Evolutionary conservation across 306 rosid species (phyloP).

Genomic region (Canavalia ensiformis): DNA sequence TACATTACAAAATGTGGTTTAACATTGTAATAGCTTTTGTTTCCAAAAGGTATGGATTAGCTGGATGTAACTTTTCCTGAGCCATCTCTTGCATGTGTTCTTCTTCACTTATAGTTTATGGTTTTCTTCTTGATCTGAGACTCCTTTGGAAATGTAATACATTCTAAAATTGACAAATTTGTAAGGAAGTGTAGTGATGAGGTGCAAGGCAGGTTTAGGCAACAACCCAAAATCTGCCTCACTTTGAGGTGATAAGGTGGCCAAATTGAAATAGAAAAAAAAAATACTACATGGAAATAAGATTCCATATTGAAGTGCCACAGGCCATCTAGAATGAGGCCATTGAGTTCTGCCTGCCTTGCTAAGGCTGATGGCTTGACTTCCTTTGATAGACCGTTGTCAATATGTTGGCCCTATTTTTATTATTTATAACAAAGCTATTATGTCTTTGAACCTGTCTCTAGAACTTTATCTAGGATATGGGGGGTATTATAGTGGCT

Average conservation of each 20-base stretch:
- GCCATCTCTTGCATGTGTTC: not conserved
- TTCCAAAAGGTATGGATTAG: not conserved
- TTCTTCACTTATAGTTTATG: not conserved
- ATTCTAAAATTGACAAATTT: not conserved
- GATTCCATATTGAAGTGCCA: not conserved
- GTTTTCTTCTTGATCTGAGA: not conserved
- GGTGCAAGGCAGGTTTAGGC: not conserved
- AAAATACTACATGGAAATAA: not conserved
- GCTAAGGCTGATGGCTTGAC: not conserved
- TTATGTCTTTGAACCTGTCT: not conserved
- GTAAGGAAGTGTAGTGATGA: not conserved
- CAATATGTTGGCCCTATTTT: not conserved
- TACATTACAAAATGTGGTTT: slow-evolving; percentile 12
- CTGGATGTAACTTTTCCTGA: slow-evolving; percentile 12
- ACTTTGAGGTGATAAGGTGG: not conserved
- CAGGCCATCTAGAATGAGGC: not conserved
- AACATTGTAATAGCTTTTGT: slow-evolving; percentile 1
- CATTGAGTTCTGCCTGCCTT: not conserved
- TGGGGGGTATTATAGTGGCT: not conserved
- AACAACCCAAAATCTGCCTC: not conserved
- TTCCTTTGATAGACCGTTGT: not conserved
- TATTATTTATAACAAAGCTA: not conserved
- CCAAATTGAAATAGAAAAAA: too few species aligned
- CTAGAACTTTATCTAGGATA: not conserved
- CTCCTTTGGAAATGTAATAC: not conserved